These are phyloP conservation scores for Colletotrichum acutatum DNA, from an alignment of 2,329 filamentous ascomycete species.

Conservation along the genomic window DNA sequence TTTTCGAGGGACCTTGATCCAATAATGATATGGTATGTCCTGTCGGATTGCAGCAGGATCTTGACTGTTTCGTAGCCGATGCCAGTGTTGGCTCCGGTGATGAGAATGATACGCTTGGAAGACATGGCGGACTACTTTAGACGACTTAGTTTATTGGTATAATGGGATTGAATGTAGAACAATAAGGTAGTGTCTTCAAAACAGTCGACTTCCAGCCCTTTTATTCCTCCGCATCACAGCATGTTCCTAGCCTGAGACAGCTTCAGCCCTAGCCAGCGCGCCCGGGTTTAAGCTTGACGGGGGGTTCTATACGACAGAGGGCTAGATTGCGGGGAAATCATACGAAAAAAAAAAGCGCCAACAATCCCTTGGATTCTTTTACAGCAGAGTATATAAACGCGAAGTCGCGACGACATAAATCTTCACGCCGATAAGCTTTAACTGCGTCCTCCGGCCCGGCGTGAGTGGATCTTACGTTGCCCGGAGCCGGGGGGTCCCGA, in stretches of 20 bases:
- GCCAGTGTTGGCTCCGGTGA: slow-evolving; percentile 72
- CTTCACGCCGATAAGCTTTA: neutral
- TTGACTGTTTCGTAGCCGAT: slow-evolving; percentile 69
- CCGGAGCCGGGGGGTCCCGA: neutral
- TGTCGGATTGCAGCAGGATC: slow-evolving; percentile 58
- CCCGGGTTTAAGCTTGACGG: slow-evolving; percentile 13
- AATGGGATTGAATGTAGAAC: neutral
- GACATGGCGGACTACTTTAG: neutral
- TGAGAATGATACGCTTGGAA: slow-evolving; percentile 55
- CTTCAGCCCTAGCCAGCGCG: neutral
- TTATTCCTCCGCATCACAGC: neutral
- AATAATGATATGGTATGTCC: slow-evolving; percentile 65
- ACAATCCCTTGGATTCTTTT: too few species aligned
- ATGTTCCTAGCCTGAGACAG: neutral
- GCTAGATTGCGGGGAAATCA: neutral
- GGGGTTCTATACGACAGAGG: neutral
- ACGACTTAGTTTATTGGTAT: neutral
- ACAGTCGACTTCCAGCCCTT: neutral
- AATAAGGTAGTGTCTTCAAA: too few species aligned
- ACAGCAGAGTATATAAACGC: neutral
- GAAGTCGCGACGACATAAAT: neutral
- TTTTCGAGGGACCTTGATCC: slow-evolving; percentile 64
- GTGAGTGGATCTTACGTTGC: neutral
- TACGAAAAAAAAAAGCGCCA: neutral
- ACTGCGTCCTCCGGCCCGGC: neutral